These are phyloP conservation scores for Turritis glabra DNA, from an alignment of 345 rosid genomes.

Conservation along the genomic window DNA sequence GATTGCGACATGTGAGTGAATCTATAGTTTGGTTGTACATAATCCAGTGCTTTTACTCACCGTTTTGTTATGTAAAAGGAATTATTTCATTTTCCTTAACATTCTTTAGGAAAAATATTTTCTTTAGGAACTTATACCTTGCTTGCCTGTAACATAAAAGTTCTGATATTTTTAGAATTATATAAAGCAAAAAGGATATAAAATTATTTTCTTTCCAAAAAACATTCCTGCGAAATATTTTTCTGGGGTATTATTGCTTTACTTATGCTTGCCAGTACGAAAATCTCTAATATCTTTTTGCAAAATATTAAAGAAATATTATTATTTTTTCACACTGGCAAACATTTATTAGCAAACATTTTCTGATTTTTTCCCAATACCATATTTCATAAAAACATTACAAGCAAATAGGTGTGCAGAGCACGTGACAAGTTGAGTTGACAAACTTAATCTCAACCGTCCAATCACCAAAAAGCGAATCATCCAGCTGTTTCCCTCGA, in stretches of 20 bases:
- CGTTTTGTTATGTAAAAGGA: constrained; percentile 19
- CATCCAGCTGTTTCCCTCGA: constrained; percentile 40
- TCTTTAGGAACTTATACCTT: constrained; percentile 22
- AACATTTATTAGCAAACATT: constrained; percentile 17
- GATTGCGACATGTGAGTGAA: constrained; percentile 22
- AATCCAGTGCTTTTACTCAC: neutral
- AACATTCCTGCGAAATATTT: constrained; percentile 19
- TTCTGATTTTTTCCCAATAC: constrained; percentile 16
- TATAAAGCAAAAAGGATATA: constrained; percentile 2
- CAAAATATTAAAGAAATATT: neutral
- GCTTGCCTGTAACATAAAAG: constrained; percentile 17
- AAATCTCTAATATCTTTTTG: neutral
- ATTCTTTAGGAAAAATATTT: neutral
- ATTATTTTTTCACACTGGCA: neutral
- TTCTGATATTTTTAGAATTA: constrained; percentile 11
- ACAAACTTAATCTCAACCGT: constrained; percentile 34
- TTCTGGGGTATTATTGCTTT: neutral
- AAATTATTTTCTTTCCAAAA: neutral
- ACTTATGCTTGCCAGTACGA: constrained; percentile 29
- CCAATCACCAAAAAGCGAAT: neutral
- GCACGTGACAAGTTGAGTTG: constrained; percentile 40
- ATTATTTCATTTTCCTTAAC: neutral
- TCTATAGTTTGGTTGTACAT: constrained; percentile 28
- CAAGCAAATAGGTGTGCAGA: constrained; percentile 27
- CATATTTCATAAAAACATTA: neutral